Evolutionary conservation across 1,284 basidiomycete genomes (phyloP).

Genomic region (Naganishia cerealis): DNA sequence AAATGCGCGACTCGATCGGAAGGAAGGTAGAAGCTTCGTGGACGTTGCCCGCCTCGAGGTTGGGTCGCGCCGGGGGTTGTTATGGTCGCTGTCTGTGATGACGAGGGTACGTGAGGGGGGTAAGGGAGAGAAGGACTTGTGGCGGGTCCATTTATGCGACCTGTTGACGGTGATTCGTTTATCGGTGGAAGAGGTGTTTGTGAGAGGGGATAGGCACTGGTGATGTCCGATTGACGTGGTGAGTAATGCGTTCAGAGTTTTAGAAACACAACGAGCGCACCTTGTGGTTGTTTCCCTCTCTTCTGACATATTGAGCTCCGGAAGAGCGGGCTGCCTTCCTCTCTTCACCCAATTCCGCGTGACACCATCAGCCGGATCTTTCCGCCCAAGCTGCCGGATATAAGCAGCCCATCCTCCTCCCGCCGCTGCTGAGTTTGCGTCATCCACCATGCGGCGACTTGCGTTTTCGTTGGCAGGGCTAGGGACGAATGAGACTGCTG

Average conservation of each 20-base stretch:
- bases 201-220: background rate
- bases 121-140: background rate
- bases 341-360: conserved; percentile 20
- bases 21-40: conserved; percentile 16
- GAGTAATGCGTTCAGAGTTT: no score
- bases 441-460: background rate
- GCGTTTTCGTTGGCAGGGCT: background rate
- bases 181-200: background rate
- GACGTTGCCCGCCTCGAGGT: background rate
- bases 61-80: background rate
- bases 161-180: background rate
- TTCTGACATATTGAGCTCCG: background rate
- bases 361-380: conserved; percentile 1
- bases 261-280: background rate
- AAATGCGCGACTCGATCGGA: conserved; percentile 9
- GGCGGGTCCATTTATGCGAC: background rate
- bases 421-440: background rate
- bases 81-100: background rate
- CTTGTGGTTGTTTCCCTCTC: background rate
- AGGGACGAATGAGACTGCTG: background rate
- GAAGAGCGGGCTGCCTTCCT: background rate
- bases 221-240: background rate
- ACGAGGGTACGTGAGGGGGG: background rate
- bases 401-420: conserved; percentile 11
- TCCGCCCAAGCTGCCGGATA: background rate